phyloP scores from a whole-genome alignment of 176 grass and related monocot species.

The Melocanna baccifera region DNA sequence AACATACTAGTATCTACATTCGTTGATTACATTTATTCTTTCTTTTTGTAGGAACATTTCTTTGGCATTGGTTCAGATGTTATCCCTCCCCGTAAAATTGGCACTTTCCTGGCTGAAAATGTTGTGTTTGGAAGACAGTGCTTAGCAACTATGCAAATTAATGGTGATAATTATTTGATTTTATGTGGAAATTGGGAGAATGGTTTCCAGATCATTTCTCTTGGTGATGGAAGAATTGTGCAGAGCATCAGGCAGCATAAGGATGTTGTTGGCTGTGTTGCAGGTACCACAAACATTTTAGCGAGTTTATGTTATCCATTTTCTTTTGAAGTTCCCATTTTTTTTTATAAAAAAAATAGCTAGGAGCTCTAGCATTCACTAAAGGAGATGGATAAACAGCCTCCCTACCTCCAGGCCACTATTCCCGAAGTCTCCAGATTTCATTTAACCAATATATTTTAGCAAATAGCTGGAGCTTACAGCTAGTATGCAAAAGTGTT shows the following conservation, averaged over 20 bases:
- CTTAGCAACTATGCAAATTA: constrained; percentile 71
- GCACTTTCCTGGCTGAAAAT: constrained; percentile 86
- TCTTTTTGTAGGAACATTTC: constrained; percentile 70
- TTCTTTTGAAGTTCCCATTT: background rate
- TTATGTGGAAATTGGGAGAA: constrained; percentile 98
- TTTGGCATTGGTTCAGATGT: constrained; percentile 96
- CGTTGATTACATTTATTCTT: constrained; percentile 16
- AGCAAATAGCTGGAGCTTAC: too few species aligned
- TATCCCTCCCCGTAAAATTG: constrained; percentile 75
- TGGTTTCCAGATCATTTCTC: constrained; percentile 92
- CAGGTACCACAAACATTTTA: constrained; percentile 54
- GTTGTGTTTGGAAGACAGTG: constrained; percentile 90
- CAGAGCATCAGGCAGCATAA: constrained; percentile 95
- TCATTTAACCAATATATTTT: too few species aligned
- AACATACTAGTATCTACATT: constrained; percentile 14
- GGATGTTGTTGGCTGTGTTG: constrained; percentile 94
- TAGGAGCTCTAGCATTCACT: background rate
- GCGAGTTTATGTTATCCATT: constrained; percentile 20
- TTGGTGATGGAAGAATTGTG: constrained; percentile 89
- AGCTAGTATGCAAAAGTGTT: too few species aligned
- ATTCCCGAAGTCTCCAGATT: too few species aligned
- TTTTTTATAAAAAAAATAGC: too few species aligned
- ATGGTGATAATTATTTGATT: constrained; percentile 89
- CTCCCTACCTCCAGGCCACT: too few species aligned
- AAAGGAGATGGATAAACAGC: background rate